phyloP scores from a whole-genome alignment of 169 alveolate species.

The Miamiensis avidus region DNA sequence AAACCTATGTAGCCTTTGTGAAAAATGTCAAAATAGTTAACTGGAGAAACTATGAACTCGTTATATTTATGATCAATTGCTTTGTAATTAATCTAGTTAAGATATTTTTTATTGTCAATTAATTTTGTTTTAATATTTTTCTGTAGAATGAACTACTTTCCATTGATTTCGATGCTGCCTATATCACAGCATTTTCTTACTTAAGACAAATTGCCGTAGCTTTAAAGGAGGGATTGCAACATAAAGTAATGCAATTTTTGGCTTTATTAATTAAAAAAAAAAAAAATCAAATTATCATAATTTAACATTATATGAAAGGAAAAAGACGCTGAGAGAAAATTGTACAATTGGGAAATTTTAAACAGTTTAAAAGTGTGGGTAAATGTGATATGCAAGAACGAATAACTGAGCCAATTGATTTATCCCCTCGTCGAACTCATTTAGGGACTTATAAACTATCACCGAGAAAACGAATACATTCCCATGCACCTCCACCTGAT shows the following conservation, averaged over 20 bases:
- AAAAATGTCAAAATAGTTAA: slow-evolving; percentile 15
- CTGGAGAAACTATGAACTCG: slow-evolving; percentile 28
- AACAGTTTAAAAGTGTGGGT: slow-evolving; percentile 15
- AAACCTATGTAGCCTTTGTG: slow-evolving; percentile 10
- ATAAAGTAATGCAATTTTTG: neutral
- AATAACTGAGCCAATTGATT: slow-evolving; percentile 10
- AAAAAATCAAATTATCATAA: neutral
- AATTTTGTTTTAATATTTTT: too few species aligned
- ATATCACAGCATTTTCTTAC: slow-evolving; percentile 16
- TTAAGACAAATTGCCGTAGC: slow-evolving; percentile 25
- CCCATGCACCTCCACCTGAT: neutral
- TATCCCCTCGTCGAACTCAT: slow-evolving; percentile 22
- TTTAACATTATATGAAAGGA: neutral
- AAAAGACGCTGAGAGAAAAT: slow-evolving; percentile 1
- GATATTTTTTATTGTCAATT: too few species aligned
- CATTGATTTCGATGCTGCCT: slow-evolving; percentile 8
- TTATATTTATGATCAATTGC: slow-evolving; percentile 29
- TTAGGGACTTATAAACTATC: neutral
- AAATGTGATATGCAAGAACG: neutral
- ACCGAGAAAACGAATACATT: neutral
- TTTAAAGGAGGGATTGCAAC: neutral
- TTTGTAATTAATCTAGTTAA: neutral
- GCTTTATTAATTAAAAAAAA: neutral
- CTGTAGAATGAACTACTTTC: slow-evolving; percentile 7
- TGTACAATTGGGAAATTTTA: slow-evolving; percentile 19